phyloP scores from a whole-genome alignment of 2,329 filamentous ascomycete species.

The Aspergillus niger region DNA sequence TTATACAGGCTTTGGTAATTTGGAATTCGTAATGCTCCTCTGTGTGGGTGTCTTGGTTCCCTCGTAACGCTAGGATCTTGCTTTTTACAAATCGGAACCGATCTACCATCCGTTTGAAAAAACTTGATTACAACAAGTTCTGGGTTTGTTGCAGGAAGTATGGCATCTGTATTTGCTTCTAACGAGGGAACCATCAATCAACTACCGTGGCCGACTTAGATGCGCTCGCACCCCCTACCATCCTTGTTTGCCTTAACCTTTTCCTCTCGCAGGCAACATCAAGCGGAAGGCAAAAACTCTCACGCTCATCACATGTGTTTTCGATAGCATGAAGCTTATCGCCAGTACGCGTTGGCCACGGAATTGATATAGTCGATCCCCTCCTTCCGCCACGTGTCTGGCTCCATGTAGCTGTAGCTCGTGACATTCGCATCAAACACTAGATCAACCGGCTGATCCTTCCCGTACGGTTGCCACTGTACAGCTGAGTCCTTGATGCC shows the following conservation, averaged over 20 bases:
- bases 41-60: background rate
- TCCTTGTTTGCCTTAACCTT: background rate
- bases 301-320: background rate
- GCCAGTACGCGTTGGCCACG: conserved; percentile 27
- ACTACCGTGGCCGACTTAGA: background rate
- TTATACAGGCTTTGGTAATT: background rate
- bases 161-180: background rate
- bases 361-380: conserved; percentile 37
- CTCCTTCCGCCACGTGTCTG: conserved; percentile 49
- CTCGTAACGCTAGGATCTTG: background rate
- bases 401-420: conserved; percentile 43
- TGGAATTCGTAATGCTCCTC: background rate
- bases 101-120: background rate
- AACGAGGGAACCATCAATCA: background rate
- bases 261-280: background rate
- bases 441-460: conserved; percentile 47
- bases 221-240: background rate
- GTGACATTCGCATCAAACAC: conserved; percentile 55
- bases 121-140: background rate
- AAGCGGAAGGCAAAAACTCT: background rate
- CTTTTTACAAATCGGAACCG: background rate
- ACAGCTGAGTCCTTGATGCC: conserved; percentile 22
- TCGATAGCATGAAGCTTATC: conserved; percentile 13
- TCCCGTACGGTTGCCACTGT: conserved; percentile 51
- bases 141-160: background rate